phyloP scores from a whole-genome alignment of 495 filamentous ascomycete genomes.

The Daldinia decipiens region DNA sequence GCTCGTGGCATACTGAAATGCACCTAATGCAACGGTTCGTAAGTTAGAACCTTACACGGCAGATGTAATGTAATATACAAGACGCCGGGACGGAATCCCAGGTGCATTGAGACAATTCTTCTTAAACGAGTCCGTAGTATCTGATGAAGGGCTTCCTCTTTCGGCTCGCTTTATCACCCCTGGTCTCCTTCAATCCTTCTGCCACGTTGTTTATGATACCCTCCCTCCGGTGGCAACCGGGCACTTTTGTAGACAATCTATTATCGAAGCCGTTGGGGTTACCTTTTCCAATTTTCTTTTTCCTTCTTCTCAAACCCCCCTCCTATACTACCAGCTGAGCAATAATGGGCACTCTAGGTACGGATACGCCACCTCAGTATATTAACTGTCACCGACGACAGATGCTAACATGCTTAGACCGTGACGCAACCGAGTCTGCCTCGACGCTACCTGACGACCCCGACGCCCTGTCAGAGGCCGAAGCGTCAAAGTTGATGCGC shows the following conservation, averaged over 20 bases:
- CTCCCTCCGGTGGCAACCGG: not conserved
- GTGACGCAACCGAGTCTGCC: not conserved
- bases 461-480: constrained; percentile 24
- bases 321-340: not conserved
- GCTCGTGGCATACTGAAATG: not conserved
- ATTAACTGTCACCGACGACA: not conserved
- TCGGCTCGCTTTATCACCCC: not conserved
- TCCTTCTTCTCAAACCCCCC: not conserved
- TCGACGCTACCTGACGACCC: constrained; percentile 2
- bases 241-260: constrained; percentile 4
- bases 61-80: not conserved
- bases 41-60: not conserved
- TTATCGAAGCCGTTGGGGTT: not conserved
- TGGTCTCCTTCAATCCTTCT: not conserved
- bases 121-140: constrained; percentile 2
- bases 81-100: not conserved
- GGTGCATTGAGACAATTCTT: constrained; percentile 3
- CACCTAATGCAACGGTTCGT: not conserved
- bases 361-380: constrained; percentile 1
- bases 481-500: constrained; percentile 62
- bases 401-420: not conserved
- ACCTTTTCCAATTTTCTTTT: constrained; percentile 1
- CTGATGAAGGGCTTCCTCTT: not conserved
- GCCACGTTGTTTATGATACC: constrained; percentile 8
- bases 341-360: constrained; percentile 1